Conservation (phyloP, 202 grass and related monocot genomes). For the Setaria italica region DNA sequence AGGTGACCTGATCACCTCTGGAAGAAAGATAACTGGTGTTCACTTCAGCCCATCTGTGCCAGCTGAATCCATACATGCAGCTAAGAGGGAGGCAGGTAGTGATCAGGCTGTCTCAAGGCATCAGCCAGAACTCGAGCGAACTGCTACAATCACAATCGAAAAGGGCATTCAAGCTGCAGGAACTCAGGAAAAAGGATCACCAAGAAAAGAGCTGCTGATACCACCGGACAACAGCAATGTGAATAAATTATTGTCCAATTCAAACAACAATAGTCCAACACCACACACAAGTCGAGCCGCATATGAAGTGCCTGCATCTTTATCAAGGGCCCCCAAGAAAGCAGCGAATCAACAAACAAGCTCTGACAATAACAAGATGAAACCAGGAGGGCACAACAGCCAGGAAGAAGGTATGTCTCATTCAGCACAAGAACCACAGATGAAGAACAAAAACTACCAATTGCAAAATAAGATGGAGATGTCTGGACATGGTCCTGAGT, state of each 20-base stretch:
- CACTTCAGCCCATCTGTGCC: slow-evolving; percentile 44
- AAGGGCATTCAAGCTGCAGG: slow-evolving; percentile 16
- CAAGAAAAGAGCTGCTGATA: slow-evolving; percentile 35
- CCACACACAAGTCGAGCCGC: neutral
- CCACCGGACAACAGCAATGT: slow-evolving; percentile 25
- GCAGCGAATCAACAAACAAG: slow-evolving; percentile 24
- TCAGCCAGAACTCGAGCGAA: slow-evolving; percentile 13
- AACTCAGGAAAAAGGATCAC: slow-evolving; percentile 34
- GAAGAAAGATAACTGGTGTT: slow-evolving; percentile 34
- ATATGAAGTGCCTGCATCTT: slow-evolving; percentile 21
- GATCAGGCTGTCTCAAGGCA: slow-evolving; percentile 32
- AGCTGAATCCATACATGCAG: slow-evolving; percentile 47
- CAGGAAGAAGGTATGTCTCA: slow-evolving; percentile 37
- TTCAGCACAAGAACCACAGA: slow-evolving; percentile 22
- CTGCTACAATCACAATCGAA: neutral
- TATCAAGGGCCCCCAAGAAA: slow-evolving; percentile 33
- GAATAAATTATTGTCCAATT: slow-evolving; percentile 24
- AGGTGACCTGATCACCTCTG: slow-evolving; percentile 18
- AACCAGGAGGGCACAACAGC: slow-evolving; percentile 16
- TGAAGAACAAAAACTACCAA: slow-evolving; percentile 35
- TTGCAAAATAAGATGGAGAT: slow-evolving; percentile 39
- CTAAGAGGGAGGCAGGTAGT: neutral
- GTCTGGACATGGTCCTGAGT: slow-evolving; percentile 2
- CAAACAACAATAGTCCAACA: slow-evolving; percentile 24
- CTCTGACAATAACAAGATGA: slow-evolving; percentile 36